phyloP scores from a whole-genome alignment of 78 protist genomes.

The Polysphondylium violaceum region DNA sequence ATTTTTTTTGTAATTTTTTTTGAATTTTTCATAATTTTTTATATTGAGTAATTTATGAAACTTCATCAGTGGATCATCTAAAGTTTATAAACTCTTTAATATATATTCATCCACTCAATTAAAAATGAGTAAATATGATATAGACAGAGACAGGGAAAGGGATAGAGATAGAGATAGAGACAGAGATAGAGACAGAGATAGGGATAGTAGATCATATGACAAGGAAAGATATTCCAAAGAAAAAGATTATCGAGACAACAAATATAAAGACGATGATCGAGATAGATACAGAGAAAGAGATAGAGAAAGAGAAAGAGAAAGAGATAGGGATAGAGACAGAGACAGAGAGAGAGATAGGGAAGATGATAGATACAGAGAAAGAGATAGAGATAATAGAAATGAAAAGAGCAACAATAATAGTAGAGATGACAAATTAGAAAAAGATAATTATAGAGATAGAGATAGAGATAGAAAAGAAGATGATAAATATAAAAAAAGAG shows the following conservation, averaged over 20 bases:
- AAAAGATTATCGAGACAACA: neutral
- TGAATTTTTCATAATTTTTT: neutral
- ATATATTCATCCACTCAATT: too few species aligned
- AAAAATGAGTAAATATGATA: neutral
- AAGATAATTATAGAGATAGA: constrained; percentile 24
- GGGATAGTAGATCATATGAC: neutral
- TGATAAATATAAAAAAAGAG: neutral
- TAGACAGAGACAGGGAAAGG: neutral
- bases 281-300: constrained; percentile 3
- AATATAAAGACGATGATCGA: neutral
- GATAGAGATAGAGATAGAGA: neutral
- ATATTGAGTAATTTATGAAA: too few species aligned
- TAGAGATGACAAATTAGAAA: constrained; percentile 6
- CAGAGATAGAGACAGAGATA: constrained; percentile 6
- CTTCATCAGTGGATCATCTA: too few species aligned
- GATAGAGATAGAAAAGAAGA: constrained; percentile 32
- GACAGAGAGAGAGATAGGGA: constrained; percentile 21
- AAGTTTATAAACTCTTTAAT: too few species aligned
- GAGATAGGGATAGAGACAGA: constrained; percentile 12
- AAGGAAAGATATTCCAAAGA: too few species aligned
- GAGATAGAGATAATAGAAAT: constrained; percentile 4
- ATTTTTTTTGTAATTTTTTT: neutral
- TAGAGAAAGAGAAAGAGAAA: constrained; percentile 18
- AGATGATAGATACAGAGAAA: neutral
- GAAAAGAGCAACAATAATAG: neutral